phyloP scores from a whole-genome alignment of 225 moss, liverwort and hornwort genomes.

The Thuidium tamariscinum region DNA sequence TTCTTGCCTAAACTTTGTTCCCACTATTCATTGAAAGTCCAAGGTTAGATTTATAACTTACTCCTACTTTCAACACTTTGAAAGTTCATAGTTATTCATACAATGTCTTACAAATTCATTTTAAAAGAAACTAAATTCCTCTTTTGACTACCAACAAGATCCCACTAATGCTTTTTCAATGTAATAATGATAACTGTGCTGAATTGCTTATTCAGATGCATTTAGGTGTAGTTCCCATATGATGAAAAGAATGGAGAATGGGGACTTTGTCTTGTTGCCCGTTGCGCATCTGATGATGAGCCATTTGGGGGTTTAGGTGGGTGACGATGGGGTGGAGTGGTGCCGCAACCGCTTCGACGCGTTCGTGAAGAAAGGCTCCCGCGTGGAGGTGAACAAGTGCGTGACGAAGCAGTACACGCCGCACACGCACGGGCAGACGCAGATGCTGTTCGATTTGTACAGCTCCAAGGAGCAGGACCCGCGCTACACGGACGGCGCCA shows the following conservation, averaged over 20 bases:
- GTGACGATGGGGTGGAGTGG: slow-evolving; percentile 1
- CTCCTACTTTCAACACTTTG: neutral
- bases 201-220: neutral
- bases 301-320: neutral
- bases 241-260: neutral
- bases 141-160: no score
- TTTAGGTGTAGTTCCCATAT: neutral
- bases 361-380: slow-evolving; percentile 27
- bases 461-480: slow-evolving; percentile 21
- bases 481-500: slow-evolving; percentile 7
- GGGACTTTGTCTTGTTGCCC: neutral
- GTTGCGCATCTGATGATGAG: neutral
- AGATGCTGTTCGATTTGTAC: slow-evolving; percentile 17
- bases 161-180: neutral
- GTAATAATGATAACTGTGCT: neutral
- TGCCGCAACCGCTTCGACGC: slow-evolving; percentile 27
- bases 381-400: slow-evolving; percentile 18
- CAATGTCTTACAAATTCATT: neutral
- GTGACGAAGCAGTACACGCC: slow-evolving; percentile 22
- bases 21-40: neutral
- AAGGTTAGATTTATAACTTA: neutral
- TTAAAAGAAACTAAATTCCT: neutral
- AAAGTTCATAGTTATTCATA: neutral
- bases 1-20: neutral
- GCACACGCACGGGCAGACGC: slow-evolving; percentile 1